phyloP scores from a whole-genome alignment of 495 filamentous ascomycete species.

The Penicillium flavigenum region DNA sequence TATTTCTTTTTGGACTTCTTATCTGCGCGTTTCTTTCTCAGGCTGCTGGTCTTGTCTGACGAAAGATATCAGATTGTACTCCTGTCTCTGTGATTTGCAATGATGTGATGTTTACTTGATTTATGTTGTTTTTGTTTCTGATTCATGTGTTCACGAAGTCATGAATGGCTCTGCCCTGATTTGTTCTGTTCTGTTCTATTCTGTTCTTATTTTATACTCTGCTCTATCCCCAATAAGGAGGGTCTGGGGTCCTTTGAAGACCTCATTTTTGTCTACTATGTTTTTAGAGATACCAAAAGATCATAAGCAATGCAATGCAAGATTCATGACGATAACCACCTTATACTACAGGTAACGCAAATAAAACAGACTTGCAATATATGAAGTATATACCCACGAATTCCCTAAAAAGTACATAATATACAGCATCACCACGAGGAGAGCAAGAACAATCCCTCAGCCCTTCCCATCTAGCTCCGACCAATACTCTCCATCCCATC shows the following conservation, averaged over 20 bases:
- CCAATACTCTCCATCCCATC: slow-evolving; percentile 67
- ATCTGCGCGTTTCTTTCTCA: not conserved
- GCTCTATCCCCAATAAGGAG: not conserved
- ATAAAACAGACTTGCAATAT: not conserved
- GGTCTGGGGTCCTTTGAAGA: not conserved
- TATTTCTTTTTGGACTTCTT: not conserved
- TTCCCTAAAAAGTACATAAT: slow-evolving; percentile 7
- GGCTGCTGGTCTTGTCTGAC: slow-evolving; percentile 21
- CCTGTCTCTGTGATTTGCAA: slow-evolving; percentile 11
- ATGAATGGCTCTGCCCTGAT: slow-evolving; percentile 17
- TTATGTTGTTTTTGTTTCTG: slow-evolving; percentile 10
- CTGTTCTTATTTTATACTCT: not conserved
- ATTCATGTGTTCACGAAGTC: slow-evolving; percentile 27
- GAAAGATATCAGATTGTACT: slow-evolving; percentile 9
- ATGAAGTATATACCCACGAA: not conserved
- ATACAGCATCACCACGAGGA: slow-evolving; percentile 9
- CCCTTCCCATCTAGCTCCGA: slow-evolving; percentile 4
- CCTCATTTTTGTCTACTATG: slow-evolving; percentile 2
- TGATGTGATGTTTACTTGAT: slow-evolving; percentile 25
- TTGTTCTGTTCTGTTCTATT: not conserved
- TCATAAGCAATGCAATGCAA: not conserved
- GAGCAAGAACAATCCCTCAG: not conserved
- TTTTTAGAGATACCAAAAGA: slow-evolving; percentile 5
- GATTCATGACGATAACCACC: not conserved
- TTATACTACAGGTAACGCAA: not conserved